Base-by-base conservation (phyloP, 2,329 filamentous ascomycete species). In the Pestalotiopsis sp. region DNA sequence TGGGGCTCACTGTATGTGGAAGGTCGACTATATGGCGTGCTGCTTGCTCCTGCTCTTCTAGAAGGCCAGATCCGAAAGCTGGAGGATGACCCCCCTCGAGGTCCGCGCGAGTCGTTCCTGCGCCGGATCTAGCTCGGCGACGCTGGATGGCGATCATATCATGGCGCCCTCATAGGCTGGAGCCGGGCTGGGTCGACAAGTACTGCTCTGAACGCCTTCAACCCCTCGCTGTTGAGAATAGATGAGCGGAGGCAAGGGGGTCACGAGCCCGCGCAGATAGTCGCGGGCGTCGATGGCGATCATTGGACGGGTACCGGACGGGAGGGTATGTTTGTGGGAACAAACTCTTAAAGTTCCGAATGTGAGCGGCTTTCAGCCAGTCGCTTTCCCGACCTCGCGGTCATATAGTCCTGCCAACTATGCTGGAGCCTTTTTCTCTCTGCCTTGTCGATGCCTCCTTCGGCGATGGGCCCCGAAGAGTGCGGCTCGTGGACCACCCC, bases 31-130 rank as follows among this genome's bases (percentile, higher is more conserved):
- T 36, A 27, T 59, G 57, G 57, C 57, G 57, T 59, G 57, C 57
- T 59, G 57, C 23, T 27, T 5, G 9, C 57, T 59, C 57, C 57
- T 59, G 57, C 57, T 59, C 27, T 59, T 59, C 57, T 59, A 59
- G 57, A 59, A 59, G 57, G 57, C 20, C 25, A 27, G 57, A 59
- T 59, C 57, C 57, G 57, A 36, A 36, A 36, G 31, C 31, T 36
- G 57, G n/a, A 11, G 23, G 23, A 13, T 11, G n/a, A 17, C 5
- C 9, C 20, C 45, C 20, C 17, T 52, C 17, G 45, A 23, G 45
- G 45, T 52, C 6, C 11, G 45, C 45, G 17, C 20, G 20, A 52
- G 17, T 20, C 45, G 45, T 52, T 52, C 45, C 45, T 52, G 45
- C 45, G 45, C 45, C 45, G 17, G 45, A 52, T 13, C 57, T 59